Conservation (phyloP, 1,284 basidiomycete species). For the Coniferiporia weirii region DNA sequence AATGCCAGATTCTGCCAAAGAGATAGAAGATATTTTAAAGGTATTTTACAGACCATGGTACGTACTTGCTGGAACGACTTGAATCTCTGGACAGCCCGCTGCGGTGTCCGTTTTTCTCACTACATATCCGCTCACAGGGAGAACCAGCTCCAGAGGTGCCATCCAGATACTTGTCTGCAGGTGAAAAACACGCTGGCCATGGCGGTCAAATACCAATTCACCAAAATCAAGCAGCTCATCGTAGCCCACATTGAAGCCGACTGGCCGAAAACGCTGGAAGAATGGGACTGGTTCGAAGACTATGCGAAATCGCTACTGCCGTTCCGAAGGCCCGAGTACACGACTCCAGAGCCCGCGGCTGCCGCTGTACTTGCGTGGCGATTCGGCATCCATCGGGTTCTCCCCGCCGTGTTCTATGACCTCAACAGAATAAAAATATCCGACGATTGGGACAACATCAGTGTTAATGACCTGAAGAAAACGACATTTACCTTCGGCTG, state of each 20-base stretch:
- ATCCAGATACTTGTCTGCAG: neutral
- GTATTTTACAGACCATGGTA: neutral
- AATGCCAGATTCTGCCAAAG: neutral
- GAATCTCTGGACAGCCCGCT: neutral
- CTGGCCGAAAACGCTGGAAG: constrained; percentile 13
- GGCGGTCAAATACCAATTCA: constrained; percentile 13
- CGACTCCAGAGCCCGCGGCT: neutral
- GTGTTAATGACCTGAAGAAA: no score
- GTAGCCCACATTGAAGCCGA: constrained; percentile 11
- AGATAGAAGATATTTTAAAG: neutral
- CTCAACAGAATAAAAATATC: no score
- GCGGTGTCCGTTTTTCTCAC: no score
- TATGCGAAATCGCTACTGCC: neutral
- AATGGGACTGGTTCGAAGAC: constrained; percentile 13
- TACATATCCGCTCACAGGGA: neutral
- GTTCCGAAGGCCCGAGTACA: neutral
- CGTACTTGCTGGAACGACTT: neutral
- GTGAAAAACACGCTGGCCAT: neutral
- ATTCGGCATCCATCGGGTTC: neutral
- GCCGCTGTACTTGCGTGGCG: neutral
- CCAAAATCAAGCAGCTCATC: constrained; percentile 1
- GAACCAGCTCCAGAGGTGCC: neutral
- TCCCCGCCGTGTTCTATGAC: neutral
- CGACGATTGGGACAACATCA: no score
- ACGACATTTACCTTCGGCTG: no score